A percentile compares a stretch with the other conserved stretches of the same genome.
Evolutionary conservation across 768 basidiomycete species (phyloP).

Genomic region (Hebeloma cylindrosporum): DNA sequence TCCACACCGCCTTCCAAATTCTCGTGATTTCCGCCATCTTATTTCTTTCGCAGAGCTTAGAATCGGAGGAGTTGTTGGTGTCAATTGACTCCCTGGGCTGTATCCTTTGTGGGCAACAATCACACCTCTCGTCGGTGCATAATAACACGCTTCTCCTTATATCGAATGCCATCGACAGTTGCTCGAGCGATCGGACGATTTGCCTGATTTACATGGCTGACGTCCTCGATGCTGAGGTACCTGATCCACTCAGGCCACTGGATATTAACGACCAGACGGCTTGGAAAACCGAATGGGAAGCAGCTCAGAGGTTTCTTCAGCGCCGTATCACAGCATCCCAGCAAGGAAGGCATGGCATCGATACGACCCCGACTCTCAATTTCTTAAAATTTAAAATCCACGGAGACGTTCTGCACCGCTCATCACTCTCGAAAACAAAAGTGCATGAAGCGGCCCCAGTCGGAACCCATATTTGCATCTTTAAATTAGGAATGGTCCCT

Average conservation of each 20-base stretch:
- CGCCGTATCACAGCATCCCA: background rate
- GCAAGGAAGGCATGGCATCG: no score
- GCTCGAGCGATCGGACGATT: background rate
- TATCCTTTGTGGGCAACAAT: no score
- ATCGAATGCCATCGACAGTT: background rate
- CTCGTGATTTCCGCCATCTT: slow-evolving; percentile 4
- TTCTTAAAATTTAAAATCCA: slow-evolving; percentile 1
- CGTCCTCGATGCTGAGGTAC: background rate
- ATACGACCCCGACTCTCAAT: no score
- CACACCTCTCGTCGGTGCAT: background rate
- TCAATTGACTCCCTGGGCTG: no score
- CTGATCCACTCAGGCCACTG: background rate
- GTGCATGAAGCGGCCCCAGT: background rate
- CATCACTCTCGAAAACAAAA: background rate
- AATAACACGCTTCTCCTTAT: background rate
- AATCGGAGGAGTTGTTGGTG: slow-evolving; percentile 1
- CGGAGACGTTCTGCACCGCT: slow-evolving; percentile 1
- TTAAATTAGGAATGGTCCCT: background rate
- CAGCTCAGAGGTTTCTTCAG: background rate
- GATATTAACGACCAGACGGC: background rate
- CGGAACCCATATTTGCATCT: slow-evolving; percentile 7
- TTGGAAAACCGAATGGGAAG: slow-evolving; percentile 1
- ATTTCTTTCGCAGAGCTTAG: background rate
- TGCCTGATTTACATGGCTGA: slow-evolving; percentile 4
- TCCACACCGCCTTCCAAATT: slow-evolving; percentile 5